These are phyloP conservation scores for Lactarius evosmus DNA, from an alignment of 768 basidiomycete species.

Conservation along the genomic window DNA sequence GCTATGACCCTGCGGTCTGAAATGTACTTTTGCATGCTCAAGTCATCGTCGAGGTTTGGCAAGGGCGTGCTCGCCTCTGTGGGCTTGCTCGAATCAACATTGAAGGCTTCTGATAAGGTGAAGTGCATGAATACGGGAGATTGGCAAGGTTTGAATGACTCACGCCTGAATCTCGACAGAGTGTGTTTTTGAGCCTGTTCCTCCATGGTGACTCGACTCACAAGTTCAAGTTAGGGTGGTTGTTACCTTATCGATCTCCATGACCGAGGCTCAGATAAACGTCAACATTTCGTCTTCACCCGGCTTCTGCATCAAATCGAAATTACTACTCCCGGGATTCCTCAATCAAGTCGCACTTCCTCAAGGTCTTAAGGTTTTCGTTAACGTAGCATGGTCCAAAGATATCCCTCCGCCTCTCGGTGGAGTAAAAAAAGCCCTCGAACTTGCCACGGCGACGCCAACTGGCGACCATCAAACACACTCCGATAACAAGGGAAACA, in stretches of 20 bases:
- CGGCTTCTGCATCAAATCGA: slow-evolving; percentile 71
- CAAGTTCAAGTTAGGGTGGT: background rate
- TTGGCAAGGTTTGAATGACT: background rate
- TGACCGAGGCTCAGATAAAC: slow-evolving; percentile 14
- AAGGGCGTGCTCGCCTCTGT: slow-evolving; percentile 43
- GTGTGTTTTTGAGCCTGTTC: slow-evolving; percentile 5
- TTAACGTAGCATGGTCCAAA: slow-evolving; percentile 70
- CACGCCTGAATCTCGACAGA: slow-evolving; percentile 19
- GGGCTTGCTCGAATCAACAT: background rate
- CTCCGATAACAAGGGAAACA: slow-evolving; percentile 39
- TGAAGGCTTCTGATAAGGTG: slow-evolving; percentile 1
- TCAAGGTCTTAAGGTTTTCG: slow-evolving; percentile 59
- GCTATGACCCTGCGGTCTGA: slow-evolving; percentile 79
- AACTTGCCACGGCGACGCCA: slow-evolving; percentile 45
- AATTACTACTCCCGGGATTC: slow-evolving; percentile 41
- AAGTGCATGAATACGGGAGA: background rate
- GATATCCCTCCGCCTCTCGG: slow-evolving; percentile 67
- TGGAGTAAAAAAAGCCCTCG: slow-evolving; percentile 55
- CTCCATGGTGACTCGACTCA: slow-evolving; percentile 3
- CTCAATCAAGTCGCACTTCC: slow-evolving; percentile 40
- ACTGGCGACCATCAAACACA: slow-evolving; percentile 35
- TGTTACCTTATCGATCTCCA: background rate
- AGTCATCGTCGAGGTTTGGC: slow-evolving; percentile 63
- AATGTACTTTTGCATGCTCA: slow-evolving; percentile 67
- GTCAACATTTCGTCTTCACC: slow-evolving; percentile 43